Evolutionary conservation across 306 rosid species (phyloP).

Genomic region (Oemleria cerasiformis): DNA sequence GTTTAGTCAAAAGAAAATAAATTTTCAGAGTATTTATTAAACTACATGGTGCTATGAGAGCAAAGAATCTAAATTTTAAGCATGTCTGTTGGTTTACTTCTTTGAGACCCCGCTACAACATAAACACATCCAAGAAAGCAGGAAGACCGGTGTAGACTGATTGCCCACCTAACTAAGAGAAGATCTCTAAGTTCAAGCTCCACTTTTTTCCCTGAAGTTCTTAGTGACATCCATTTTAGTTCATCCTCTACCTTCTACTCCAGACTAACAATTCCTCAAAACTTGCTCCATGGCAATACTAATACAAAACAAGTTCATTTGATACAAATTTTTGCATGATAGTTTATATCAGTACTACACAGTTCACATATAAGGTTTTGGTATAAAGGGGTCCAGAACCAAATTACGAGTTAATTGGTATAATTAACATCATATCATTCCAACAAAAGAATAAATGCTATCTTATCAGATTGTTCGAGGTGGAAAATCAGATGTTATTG

Average conservation of each 20-base stretch:
- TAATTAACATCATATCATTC: neutral
- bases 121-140: neutral
- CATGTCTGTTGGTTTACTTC: neutral
- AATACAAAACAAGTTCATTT: neutral
- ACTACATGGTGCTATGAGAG: neutral
- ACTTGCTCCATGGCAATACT: neutral
- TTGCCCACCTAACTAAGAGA: neutral
- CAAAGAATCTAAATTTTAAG: neutral
- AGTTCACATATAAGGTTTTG: neutral
- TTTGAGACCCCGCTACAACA: neutral
- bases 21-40: neutral
- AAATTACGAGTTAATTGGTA: neutral
- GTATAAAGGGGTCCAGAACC: neutral
- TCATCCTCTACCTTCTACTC: neutral
- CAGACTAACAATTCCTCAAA: neutral
- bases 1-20: neutral
- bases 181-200: neutral
- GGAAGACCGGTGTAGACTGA: neutral
- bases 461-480: neutral
- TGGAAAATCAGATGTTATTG: neutral
- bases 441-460: neutral
- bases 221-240: neutral
- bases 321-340: neutral
- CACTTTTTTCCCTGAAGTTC: neutral
- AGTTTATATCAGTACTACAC: neutral